These are phyloP conservation scores for Colletotrichum magnum DNA, from an alignment of 2,329 filamentous ascomycete genomes.

Conservation along the genomic window DNA sequence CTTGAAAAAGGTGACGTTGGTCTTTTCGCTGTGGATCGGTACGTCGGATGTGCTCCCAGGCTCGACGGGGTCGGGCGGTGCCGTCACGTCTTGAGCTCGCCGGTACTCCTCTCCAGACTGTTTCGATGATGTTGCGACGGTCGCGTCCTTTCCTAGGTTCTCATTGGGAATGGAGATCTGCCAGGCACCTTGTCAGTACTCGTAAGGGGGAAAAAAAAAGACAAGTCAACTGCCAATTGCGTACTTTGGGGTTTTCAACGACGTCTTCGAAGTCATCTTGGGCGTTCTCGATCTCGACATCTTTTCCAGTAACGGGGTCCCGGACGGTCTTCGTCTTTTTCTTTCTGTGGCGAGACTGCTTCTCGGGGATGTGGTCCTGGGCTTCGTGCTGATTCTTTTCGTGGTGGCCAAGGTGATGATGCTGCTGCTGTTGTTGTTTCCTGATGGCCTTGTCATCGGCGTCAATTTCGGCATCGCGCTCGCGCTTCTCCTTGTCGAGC, in stretches of 20 bases:
- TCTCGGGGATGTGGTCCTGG: constrained; percentile 56
- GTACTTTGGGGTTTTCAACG: constrained; percentile 79
- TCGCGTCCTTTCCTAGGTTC: constrained; percentile 82
- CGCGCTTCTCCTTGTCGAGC: constrained; percentile 83
- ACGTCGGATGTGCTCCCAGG: constrained; percentile 91
- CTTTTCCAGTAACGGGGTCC: constrained; percentile 88
- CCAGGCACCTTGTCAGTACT: neutral
- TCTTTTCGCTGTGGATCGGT: constrained; percentile 96
- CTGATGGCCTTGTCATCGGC: constrained; percentile 60
- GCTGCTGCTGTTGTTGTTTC: constrained; percentile 39
- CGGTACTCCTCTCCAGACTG: constrained; percentile 87
- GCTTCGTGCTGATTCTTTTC: constrained; percentile 47
- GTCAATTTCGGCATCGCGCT: constrained; percentile 81
- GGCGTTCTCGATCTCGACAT: constrained; percentile 89
- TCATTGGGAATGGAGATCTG: constrained; percentile 90
- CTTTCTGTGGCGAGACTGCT: constrained; percentile 51
- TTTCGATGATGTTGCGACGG: constrained; percentile 77
- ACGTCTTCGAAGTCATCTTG: constrained; percentile 77
- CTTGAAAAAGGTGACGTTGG: constrained; percentile 95
- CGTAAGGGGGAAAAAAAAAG: no score
- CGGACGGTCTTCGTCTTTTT: constrained; percentile 79
- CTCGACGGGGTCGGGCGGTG: constrained; percentile 88
- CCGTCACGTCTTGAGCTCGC: constrained; percentile 87
- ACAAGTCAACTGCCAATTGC: constrained; percentile 20
- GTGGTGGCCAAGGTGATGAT: neutral